Conservation (phyloP, 2,329 filamentous ascomycete species). For the Penicillium olsonii region DNA sequence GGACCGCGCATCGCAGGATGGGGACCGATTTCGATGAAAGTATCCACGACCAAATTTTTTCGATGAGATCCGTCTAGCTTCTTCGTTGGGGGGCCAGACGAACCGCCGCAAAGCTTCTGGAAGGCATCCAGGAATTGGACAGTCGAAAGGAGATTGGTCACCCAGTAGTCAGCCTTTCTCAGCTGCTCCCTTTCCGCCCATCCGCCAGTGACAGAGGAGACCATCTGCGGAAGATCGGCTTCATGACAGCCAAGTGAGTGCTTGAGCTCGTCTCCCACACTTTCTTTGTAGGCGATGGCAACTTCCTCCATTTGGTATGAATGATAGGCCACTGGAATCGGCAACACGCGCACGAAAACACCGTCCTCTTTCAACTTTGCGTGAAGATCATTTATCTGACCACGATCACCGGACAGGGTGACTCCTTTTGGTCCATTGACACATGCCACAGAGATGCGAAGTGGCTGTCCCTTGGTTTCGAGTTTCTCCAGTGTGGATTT, state of each 20-base stretch:
- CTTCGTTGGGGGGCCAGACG: neutral
- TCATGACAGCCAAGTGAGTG: neutral
- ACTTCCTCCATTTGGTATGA: neutral
- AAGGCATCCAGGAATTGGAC: neutral
- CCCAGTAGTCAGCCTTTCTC: neutral
- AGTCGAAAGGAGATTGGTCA: neutral
- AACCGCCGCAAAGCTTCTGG: neutral
- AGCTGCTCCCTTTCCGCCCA: neutral
- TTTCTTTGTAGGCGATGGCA: neutral
- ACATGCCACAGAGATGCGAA: neutral
- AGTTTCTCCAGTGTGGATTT: neutral
- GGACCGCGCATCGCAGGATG: neutral
- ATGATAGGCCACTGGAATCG: neutral
- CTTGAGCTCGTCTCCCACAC: neutral
- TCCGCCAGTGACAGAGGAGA: neutral
- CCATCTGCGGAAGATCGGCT: neutral
- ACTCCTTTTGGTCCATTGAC: neutral
- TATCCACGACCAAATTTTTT: neutral
- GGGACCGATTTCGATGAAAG: neutral
- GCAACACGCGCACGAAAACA: neutral
- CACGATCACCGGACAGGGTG: neutral
- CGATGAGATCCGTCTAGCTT: neutral
- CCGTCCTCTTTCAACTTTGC: neutral
- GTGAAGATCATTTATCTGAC: neutral
- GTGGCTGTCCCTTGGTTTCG: neutral